Evolutionary conservation across 176 grass and related monocot species (phyloP).

Genomic region (Hsuehochloa calcarea): DNA sequence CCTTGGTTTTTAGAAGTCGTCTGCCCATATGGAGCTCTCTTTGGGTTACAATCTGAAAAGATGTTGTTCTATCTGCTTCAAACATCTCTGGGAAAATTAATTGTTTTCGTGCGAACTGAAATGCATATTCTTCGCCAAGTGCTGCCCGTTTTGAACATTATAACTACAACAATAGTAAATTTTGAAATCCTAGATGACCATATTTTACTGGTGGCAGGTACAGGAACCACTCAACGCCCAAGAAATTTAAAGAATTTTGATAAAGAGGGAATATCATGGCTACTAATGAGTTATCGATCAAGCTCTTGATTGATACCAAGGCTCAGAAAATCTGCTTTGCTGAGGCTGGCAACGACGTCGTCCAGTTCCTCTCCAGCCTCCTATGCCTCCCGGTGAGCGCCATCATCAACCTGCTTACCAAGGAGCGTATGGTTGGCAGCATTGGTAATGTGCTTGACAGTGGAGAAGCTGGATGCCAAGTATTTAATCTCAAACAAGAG

Average conservation of each 20-base stretch:
- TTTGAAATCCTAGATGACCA: background rate
- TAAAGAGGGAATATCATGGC: background rate
- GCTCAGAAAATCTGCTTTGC: conserved; percentile 33
- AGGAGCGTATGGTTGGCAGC: conserved; percentile 28
- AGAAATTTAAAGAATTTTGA: background rate
- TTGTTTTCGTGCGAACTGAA: background rate
- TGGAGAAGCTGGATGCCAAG: conserved; percentile 13
- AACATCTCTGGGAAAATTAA: background rate
- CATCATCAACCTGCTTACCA: conserved; percentile 1
- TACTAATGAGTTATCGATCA: background rate
- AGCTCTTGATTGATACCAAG: conserved; percentile 26
- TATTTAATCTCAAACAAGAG: background rate
- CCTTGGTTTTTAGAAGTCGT: background rate
- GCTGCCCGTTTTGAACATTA: background rate
- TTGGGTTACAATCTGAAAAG: background rate
- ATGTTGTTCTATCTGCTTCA: background rate
- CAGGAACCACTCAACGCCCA: background rate
- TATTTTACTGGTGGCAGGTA: background rate
- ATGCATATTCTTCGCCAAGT: background rate
- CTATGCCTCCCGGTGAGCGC: conserved; percentile 30
- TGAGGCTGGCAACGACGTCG: background rate
- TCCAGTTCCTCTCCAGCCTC: conserved; percentile 16
- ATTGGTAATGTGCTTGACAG: conserved; percentile 22
- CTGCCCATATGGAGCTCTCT: background rate
- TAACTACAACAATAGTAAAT: background rate